Conservation (phyloP, 2,329 filamentous ascomycete species). For the Aspergillus sp. region DNA sequence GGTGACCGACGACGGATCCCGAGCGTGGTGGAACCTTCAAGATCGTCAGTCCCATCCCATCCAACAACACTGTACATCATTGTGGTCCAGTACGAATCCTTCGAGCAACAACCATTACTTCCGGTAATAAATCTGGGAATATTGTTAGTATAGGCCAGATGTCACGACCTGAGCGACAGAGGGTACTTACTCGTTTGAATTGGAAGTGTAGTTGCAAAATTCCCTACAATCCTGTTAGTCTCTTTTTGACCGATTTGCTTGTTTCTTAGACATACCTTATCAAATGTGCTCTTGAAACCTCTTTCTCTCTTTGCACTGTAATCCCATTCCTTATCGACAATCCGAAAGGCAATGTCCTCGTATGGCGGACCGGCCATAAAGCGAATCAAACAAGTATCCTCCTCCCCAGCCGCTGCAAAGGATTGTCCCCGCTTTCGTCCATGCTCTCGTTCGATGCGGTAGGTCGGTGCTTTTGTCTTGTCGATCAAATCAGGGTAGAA, state of each 20-base stretch:
- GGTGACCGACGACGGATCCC: neutral
- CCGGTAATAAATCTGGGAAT: conserved; percentile 49
- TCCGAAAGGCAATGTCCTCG: conserved; percentile 93
- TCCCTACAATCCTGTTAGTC: conserved; percentile 58
- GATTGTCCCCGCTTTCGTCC: conserved; percentile 88
- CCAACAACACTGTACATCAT: neutral
- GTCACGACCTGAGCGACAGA: neutral
- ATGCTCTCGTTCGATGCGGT: conserved; percentile 91
- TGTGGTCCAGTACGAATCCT: neutral
- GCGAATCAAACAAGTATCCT: conserved; percentile 93
- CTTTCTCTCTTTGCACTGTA: conserved; percentile 94
- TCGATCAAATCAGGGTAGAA: conserved; percentile 98
- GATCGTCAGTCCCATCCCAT: neutral
- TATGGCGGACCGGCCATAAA: conserved; percentile 96
- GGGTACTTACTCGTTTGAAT: conserved; percentile 81
- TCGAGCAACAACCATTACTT: conserved; percentile 38
- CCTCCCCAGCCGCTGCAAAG: conserved; percentile 88
- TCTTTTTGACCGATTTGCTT: neutral
- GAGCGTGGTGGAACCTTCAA: conserved; percentile 1
- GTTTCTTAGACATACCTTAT: conserved; percentile 69
- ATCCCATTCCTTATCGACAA: conserved; percentile 98
- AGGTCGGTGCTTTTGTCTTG: conserved; percentile 90
- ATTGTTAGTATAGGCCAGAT: conserved; percentile 2
- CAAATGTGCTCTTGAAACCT: conserved; percentile 94
- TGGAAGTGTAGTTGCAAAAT: conserved; percentile 97